A percentile compares a stretch with the other conserved stretches of the same genome.
Evolutionary conservation across 1,284 basidiomycete species (phyloP).

Genomic region (Cryptococcus jaspeensis): DNA sequence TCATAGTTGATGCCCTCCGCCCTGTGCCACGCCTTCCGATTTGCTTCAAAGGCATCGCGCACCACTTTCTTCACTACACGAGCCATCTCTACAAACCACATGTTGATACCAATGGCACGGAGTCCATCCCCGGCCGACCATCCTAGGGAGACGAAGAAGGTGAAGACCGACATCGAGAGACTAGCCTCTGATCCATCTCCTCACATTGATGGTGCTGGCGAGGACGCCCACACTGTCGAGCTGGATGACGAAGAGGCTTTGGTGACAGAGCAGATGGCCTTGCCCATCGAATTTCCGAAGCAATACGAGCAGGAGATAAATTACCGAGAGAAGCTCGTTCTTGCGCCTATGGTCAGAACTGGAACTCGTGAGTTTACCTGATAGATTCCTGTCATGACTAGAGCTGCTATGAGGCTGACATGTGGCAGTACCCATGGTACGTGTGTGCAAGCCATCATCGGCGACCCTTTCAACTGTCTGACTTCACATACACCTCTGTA

Average conservation of each 20-base stretch:
- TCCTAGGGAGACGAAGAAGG: background rate
- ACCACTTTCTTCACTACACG: too few species aligned
- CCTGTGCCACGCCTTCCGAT: background rate
- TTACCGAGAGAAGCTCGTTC: conserved; percentile 73
- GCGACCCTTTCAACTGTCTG: background rate
- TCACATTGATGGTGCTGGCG: too few species aligned
- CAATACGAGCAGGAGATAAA: conserved; percentile 41
- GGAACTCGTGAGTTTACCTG: conserved; percentile 65
- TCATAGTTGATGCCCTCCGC: background rate
- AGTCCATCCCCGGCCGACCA: conserved; percentile 8
- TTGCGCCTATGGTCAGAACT: conserved; percentile 94
- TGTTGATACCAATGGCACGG: conserved; percentile 20
- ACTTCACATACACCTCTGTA: too few species aligned
- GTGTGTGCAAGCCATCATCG: conserved; percentile 1
- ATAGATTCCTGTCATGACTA: background rate
- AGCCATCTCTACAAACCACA: background rate
- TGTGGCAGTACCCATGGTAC: conserved; percentile 30
- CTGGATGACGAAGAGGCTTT: conserved; percentile 6
- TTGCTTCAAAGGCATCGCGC: too few species aligned
- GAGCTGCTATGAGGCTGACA: background rate
- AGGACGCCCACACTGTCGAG: background rate
- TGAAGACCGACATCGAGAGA: background rate
- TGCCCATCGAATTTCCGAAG: conserved; percentile 34
- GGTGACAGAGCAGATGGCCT: conserved; percentile 35
- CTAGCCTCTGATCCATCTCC: background rate